Evolutionary conservation across 768 basidiomycete species (phyloP).

Genomic region (Leccinum subtestaceum): DNA sequence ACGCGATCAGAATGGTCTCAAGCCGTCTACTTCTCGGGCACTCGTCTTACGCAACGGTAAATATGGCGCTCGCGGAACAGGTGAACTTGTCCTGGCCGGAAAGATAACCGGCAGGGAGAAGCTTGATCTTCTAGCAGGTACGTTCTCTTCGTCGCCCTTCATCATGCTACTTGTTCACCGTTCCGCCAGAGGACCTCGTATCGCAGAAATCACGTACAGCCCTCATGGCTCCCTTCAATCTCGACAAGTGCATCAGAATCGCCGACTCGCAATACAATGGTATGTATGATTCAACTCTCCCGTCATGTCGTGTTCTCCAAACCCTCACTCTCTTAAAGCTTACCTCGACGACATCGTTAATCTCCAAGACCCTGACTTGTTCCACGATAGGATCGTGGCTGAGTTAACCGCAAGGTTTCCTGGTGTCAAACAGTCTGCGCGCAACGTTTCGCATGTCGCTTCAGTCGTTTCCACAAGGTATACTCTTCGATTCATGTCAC

Average conservation of each 20-base stretch:
- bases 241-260: slow-evolving; percentile 62
- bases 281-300: slow-evolving; percentile 31
- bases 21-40: slow-evolving; percentile 69
- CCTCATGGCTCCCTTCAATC: slow-evolving; percentile 59
- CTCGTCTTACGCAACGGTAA: slow-evolving; percentile 74
- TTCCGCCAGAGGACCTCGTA: slow-evolving; percentile 60
- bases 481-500: slow-evolving; percentile 7
- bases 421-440: slow-evolving; percentile 30
- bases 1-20: slow-evolving; percentile 48
- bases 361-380: slow-evolving; percentile 64
- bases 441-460: slow-evolving; percentile 52
- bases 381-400: slow-evolving; percentile 51
- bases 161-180: background rate
- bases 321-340: slow-evolving; percentile 36
- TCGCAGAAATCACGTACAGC: slow-evolving; percentile 51
- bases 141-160: slow-evolving; percentile 5
- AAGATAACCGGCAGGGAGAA: slow-evolving; percentile 78
- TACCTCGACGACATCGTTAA: slow-evolving; percentile 68
- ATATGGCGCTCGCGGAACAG: slow-evolving; percentile 66
- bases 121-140: slow-evolving; percentile 75
- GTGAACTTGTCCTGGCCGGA: slow-evolving; percentile 56
- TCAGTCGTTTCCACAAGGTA: slow-evolving; percentile 60
- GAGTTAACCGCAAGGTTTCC: slow-evolving; percentile 56
- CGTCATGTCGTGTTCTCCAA: slow-evolving; percentile 2
- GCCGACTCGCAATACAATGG: slow-evolving; percentile 74